Conservation (phyloP, 2,329 filamentous ascomycete genomes). For the Curvularia lunata region DNA sequence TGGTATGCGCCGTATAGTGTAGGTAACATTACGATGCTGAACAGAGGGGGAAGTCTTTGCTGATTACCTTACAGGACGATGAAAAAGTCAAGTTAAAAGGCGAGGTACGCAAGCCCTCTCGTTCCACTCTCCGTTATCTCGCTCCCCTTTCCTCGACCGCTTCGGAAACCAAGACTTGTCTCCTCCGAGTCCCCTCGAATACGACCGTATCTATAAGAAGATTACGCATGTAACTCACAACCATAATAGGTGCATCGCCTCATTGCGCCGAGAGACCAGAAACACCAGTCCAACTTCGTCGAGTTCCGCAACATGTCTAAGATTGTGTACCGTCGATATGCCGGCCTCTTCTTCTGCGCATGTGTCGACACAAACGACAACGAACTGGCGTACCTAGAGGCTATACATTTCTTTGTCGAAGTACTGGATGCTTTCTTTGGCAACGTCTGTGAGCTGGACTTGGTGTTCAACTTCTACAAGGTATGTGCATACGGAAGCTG, state of each 20-base stretch:
- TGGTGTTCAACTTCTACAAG: conserved; percentile 78
- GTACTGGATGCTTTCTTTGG: conserved; percentile 98
- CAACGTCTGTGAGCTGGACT: conserved; percentile 96
- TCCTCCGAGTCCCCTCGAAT: not conserved
- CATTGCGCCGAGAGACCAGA: conserved; percentile 95
- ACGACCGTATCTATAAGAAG: not conserved
- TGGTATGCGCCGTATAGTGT: conserved; percentile 97
- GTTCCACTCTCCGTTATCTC: not conserved
- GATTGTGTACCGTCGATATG: conserved; percentile 96
- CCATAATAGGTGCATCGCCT: conserved; percentile 84
- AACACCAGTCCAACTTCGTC: conserved; percentile 99
- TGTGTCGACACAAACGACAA: conserved; percentile 99
- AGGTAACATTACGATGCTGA: conserved; percentile 37
- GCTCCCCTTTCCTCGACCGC: conserved; percentile 5
- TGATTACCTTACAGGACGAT: conserved; percentile 69
- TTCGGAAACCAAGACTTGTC: not conserved
- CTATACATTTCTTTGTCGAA: conserved; percentile 99
- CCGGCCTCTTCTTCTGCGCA: conserved; percentile 97
- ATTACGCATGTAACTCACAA: not conserved
- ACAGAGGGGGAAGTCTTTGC: conserved; percentile 8
- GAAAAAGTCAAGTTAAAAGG: conserved; percentile 99
- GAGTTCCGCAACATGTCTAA: conserved; percentile 87
- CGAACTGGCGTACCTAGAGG: conserved; percentile 94
- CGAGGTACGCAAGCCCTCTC: conserved; percentile 66
- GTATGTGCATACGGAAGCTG: conserved; percentile 46